phyloP scores from a whole-genome alignment of 1,284 basidiomycete species.

The Singerocomus rubriflavus region DNA sequence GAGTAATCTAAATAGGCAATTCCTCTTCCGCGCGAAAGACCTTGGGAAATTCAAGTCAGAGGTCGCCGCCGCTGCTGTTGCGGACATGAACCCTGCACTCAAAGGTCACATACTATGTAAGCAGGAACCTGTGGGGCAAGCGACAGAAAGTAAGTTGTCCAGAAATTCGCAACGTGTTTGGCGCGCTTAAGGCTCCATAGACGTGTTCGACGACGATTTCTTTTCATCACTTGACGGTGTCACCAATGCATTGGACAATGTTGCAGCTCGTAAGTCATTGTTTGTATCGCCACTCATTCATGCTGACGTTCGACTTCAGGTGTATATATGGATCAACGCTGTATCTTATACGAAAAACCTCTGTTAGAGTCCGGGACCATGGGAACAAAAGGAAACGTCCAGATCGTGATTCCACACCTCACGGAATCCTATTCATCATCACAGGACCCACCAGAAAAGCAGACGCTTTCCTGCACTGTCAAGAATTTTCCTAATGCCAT shows the following conservation, averaged over 20 bases:
- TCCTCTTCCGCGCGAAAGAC: constrained; percentile 97
- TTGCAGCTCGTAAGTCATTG: constrained; percentile 77
- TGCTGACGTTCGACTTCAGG: constrained; percentile 44
- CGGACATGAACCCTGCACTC: constrained; percentile 96
- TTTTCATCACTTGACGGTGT: constrained; percentile 90
- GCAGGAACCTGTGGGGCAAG: constrained; percentile 93
- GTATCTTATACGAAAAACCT: constrained; percentile 96
- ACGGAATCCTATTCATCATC: constrained; percentile 99
- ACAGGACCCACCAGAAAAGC: constrained; percentile 99
- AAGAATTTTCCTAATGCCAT: constrained; percentile 99
- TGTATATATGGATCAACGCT: constrained; percentile 98
- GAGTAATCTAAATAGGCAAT: constrained; percentile 97
- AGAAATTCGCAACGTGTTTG: not conserved
- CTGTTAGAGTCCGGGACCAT: constrained; percentile 97
- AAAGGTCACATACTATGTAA: constrained; percentile 85
- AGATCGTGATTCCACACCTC: constrained; percentile 93
- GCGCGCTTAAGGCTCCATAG: constrained; percentile 39
- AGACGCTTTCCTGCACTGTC: constrained; percentile 96
- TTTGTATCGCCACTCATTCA: not conserved
- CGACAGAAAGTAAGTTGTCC: constrained; percentile 78
- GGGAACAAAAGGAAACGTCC: constrained; percentile 98
- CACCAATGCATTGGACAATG: constrained; percentile 99
- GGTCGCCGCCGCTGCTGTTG: constrained; percentile 88
- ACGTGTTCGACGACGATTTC: constrained; percentile 88
- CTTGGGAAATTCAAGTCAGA: constrained; percentile 98